Evolutionary conservation across 2,329 filamentous ascomycete genomes (phyloP).

Genomic region (Fusarium sp.): DNA sequence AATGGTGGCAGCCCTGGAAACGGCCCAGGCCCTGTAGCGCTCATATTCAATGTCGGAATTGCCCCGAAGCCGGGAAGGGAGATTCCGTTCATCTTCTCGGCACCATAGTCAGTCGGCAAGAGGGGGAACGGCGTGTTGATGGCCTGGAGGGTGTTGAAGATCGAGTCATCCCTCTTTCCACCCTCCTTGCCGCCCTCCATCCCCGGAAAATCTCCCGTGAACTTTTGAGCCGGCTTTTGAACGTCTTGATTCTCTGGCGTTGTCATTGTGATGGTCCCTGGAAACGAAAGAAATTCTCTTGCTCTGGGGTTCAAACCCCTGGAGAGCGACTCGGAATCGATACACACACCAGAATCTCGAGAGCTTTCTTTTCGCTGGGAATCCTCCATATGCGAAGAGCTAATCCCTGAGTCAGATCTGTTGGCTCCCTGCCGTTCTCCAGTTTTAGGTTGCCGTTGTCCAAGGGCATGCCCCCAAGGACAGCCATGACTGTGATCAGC

Average conservation of each 20-base stretch:
- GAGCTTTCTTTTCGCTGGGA: conserved; percentile 22
- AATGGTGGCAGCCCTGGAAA: background rate
- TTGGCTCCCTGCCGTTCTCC: background rate
- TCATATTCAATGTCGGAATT: background rate
- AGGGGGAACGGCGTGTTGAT: background rate
- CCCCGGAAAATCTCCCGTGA: background rate
- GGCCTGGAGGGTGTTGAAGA: background rate
- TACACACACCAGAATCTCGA: conserved; percentile 34
- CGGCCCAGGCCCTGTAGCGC: background rate
- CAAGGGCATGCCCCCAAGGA: conserved; percentile 5
- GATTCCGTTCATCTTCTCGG: background rate
- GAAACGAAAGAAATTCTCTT: conserved; percentile 51
- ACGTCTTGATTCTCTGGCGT: background rate
- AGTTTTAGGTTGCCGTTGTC: background rate
- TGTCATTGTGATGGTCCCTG: background rate
- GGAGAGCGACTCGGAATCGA: conserved; percentile 14
- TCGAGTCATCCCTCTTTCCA: background rate
- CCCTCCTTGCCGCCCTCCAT: background rate
- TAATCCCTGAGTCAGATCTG: conserved; percentile 22
- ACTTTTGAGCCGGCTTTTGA: background rate
- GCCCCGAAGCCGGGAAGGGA: background rate
- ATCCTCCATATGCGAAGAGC: background rate
- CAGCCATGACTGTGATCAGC: background rate
- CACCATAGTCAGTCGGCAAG: background rate
- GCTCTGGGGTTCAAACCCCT: conserved; percentile 49